A percentile compares a stretch with the other conserved stretches of the same genome.
These are phyloP conservation scores for Entomortierella lignicola DNA, from an alignment of 192 early-diverging fungal species.

Conservation along the genomic window DNA sequence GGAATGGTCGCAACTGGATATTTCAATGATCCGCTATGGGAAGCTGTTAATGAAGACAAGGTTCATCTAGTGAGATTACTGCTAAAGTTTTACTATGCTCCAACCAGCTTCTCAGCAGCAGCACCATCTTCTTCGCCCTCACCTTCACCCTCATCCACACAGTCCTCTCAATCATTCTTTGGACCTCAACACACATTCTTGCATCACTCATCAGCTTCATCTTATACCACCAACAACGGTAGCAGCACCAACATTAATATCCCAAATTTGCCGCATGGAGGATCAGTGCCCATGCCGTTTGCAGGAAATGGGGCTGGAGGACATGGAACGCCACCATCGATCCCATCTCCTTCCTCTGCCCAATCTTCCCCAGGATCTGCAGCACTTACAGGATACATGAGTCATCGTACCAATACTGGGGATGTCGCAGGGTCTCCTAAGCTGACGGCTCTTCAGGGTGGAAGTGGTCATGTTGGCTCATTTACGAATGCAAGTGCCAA, in stretches of 20 bases:
- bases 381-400: constrained; percentile 39
- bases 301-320: constrained; percentile 30
- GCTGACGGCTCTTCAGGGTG: constrained; percentile 21
- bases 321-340: constrained; percentile 43
- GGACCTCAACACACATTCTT: constrained; percentile 39
- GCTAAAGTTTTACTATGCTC: constrained; percentile 51
- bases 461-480: constrained; percentile 38
- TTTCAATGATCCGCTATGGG: constrained; percentile 43
- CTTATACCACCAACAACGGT: constrained; percentile 47
- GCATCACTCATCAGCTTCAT: constrained; percentile 43
- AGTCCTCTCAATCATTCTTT: constrained; percentile 53
- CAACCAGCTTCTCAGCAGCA: constrained; percentile 44
- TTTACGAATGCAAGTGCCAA: constrained; percentile 51
- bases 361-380: constrained; percentile 47
- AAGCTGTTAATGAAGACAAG: constrained; percentile 53
- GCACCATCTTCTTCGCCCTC: constrained; percentile 44
- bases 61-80: constrained; percentile 44
- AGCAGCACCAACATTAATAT: constrained; percentile 50
- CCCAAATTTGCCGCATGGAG: constrained; percentile 33
- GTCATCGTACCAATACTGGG: constrained; percentile 27
- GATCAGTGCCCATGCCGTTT: constrained; percentile 43
- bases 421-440: constrained; percentile 33
- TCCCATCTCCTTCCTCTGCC: constrained; percentile 51
- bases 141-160: constrained; percentile 48
- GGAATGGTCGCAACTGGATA: constrained; percentile 22